Evolutionary conservation across 2,329 filamentous ascomycete species (phyloP).

Genomic region (Botrytis porri): DNA sequence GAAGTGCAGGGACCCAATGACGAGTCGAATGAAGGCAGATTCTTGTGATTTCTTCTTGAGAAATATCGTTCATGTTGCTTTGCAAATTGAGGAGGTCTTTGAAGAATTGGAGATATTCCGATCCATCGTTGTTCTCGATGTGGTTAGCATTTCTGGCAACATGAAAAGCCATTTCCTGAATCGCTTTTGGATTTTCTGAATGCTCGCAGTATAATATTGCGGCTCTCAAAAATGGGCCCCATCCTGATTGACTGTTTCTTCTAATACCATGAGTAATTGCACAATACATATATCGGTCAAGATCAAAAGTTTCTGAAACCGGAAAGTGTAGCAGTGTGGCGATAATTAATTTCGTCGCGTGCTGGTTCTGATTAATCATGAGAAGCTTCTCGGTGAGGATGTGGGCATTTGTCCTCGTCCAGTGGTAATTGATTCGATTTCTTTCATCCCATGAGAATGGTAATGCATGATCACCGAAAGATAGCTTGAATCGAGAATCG

Average conservation of each 20-base stretch:
- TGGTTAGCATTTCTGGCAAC: conserved; percentile 29
- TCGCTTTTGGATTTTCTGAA: conserved; percentile 26
- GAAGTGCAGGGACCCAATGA: conserved; percentile 50
- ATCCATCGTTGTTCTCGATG: conserved; percentile 35
- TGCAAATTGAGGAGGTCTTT: conserved; percentile 29
- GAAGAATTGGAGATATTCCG: conserved; percentile 37
- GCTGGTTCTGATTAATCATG: conserved; percentile 55
- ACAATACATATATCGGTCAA: conserved; percentile 52
- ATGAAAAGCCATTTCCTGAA: conserved; percentile 28
- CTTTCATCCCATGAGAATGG: conserved; percentile 49
- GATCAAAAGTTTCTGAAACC: conserved; percentile 48
- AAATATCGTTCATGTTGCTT: conserved; percentile 36
- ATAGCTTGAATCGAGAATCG: conserved; percentile 9
- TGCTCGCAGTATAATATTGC: conserved; percentile 36
- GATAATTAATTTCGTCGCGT: conserved; percentile 55
- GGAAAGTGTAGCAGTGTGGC: conserved; percentile 51
- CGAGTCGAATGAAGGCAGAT: conserved; percentile 43
- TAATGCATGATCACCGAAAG: conserved; percentile 29
- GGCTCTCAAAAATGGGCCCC: conserved; percentile 35
- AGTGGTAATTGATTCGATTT: conserved; percentile 46
- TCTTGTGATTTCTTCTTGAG: conserved; percentile 39
- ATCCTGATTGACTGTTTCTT: conserved; percentile 22
- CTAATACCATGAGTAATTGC: conserved; percentile 36
- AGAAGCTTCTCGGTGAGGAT: conserved; percentile 67
- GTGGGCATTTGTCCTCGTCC: conserved; percentile 42